Evolutionary conservation across 257 asterid species (phyloP), one percentile per base, ranked within the genome.

Genomic region (Oldenlandia corymbosa): DNA sequence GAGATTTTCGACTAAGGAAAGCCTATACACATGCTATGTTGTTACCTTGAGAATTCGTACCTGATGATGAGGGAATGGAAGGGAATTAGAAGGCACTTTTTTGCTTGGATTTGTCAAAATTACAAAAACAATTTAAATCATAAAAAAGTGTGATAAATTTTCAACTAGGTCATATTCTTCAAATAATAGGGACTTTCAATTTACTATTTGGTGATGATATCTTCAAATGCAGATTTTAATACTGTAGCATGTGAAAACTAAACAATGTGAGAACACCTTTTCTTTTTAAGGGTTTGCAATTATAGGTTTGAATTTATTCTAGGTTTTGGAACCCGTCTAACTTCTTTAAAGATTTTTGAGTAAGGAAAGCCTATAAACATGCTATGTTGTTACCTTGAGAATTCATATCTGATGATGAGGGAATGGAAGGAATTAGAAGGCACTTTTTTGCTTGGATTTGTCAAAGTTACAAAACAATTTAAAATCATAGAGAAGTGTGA

Each of bases 211-310:
- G 70, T 79, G 75, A 64, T 75, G 50, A 73, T 74, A 59, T 66
- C 71, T 67, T 72, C 63, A 47, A 70, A 46, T 77, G 74, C n/a
- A 60, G 75, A 74, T 59, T 68, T 70, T 70, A 72, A 60, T 77
- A 69, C 67, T 75, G 57, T 72, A 68, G 77, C 62, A 68, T 79
- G 71, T 75, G 43, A 59, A 66, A 69, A 50, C 16, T 67, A 65
- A 61, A 50, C 48, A 58, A 58, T 63, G 58, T 34, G 58, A 49
- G 56, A 58, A 64, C 58, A 73, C 46, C 49, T 57, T 60, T 56
- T 56, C 23, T 5, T 70, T 43, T 23, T 74, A 61, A 34, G 9
- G 9, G 67, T 30, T 73, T 65, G 53, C 26, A 3, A 36, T 43
- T 37, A 24, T 32, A n/a, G 34, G 8, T 9, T 30, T 18, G 2